Percentiles rank a stretch among this genome's conserved stretches.
phyloP scores from a whole-genome alignment of 2,329 filamentous ascomycete genomes.

The Mycosphaerella sp. region DNA sequence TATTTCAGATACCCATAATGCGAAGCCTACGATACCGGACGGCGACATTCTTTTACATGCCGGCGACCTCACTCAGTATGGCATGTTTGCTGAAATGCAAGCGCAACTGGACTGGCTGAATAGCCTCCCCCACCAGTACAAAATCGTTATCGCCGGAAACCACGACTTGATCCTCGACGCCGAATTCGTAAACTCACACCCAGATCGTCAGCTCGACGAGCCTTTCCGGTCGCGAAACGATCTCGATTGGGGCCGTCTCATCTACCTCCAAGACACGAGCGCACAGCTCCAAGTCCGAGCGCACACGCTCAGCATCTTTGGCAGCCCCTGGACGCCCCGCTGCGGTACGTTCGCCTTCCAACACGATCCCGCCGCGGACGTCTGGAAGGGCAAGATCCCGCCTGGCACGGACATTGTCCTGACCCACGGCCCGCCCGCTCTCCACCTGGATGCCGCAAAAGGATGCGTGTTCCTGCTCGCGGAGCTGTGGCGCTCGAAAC shows the following conservation, averaged over 20 bases:
- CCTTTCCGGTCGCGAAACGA: too few species aligned
- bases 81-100: slow-evolving; percentile 20
- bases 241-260: slow-evolving; percentile 34
- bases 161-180: slow-evolving; percentile 21
- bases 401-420: slow-evolving; percentile 36
- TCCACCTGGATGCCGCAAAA: slow-evolving; percentile 38
- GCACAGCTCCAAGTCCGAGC: slow-evolving; percentile 46
- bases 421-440: slow-evolving; percentile 38
- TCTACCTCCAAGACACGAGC: slow-evolving; percentile 33
- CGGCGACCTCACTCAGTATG: slow-evolving; percentile 22
- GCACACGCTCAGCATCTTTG: slow-evolving; percentile 64
- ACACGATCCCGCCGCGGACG: slow-evolving; percentile 33
- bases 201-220: slow-evolving; percentile 15
- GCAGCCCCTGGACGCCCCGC: slow-evolving; percentile 62
- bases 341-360: slow-evolving; percentile 51
- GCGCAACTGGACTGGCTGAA: slow-evolving; percentile 20
- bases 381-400: slow-evolving; percentile 16
- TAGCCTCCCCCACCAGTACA: slow-evolving; percentile 18
- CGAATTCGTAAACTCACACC: background rate
- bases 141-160: slow-evolving; percentile 28
- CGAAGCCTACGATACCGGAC: slow-evolving; percentile 11
- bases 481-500: slow-evolving; percentile 33
- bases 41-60: slow-evolving; percentile 27
- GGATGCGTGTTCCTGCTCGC: background rate
- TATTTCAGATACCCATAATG: slow-evolving; percentile 30